Conservation (phyloP, 805 yeast species). For the Starmerella apis region DNA sequence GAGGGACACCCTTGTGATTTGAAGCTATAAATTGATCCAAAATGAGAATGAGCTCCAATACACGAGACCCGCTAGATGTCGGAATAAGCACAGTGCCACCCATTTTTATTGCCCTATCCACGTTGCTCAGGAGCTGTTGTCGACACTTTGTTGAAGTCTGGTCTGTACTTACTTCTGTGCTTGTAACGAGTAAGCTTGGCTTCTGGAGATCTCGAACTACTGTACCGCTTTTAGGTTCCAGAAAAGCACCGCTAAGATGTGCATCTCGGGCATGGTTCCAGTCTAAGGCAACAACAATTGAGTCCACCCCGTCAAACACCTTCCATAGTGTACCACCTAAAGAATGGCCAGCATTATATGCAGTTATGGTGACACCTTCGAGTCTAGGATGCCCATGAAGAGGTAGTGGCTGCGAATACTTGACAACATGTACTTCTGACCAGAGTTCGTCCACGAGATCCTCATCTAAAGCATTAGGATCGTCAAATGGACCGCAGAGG, state of each 20-base stretch:
- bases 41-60: slow-evolving; percentile 64
- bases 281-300: slow-evolving; percentile 74
- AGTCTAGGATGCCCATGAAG: slow-evolving; percentile 16
- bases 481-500: slow-evolving; percentile 54
- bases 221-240: slow-evolving; percentile 46
- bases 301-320: slow-evolving; percentile 60
- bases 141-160: slow-evolving; percentile 30
- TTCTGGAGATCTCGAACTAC: slow-evolving; percentile 49
- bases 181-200: slow-evolving; percentile 76
- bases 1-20: slow-evolving; percentile 42
- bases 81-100: slow-evolving; percentile 82
- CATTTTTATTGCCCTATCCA: slow-evolving; percentile 54
- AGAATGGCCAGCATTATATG: slow-evolving; percentile 84
- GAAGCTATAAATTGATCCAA: slow-evolving; percentile 53
- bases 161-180: slow-evolving; percentile 49
- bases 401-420: slow-evolving; percentile 57
- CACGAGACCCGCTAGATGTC: slow-evolving; percentile 66
- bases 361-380: slow-evolving; percentile 45
- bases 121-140: slow-evolving; percentile 50
- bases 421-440: slow-evolving; percentile 57
- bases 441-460: slow-evolving; percentile 72
- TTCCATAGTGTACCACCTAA: slow-evolving; percentile 92
- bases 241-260: slow-evolving; percentile 63
- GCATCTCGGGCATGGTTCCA: slow-evolving; percentile 94
- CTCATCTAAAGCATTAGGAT: slow-evolving; percentile 45